These are phyloP conservation scores for Omphalotus olearius DNA, from an alignment of 1,284 basidiomycete genomes.

Conservation along the genomic window DNA sequence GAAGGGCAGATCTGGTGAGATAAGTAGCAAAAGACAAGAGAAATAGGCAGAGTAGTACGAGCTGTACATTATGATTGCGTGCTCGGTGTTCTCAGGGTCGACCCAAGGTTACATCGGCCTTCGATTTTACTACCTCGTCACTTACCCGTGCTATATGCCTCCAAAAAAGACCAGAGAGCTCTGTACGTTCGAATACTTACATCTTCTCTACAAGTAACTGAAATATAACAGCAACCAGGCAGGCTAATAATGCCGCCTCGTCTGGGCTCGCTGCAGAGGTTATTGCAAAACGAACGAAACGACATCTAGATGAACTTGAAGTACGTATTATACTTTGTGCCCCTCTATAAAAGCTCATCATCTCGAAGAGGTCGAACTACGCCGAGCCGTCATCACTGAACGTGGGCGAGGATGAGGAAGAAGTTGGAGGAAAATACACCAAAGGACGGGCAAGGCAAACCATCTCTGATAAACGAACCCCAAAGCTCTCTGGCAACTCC, in stretches of 20 bases:
- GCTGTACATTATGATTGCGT: not conserved
- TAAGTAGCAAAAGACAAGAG: too few species aligned
- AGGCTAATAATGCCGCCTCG: conserved; percentile 38
- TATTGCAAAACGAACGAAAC: conserved; percentile 67
- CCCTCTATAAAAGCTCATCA: conserved; percentile 1
- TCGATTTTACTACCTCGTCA: too few species aligned
- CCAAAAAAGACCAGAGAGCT: conserved; percentile 43
- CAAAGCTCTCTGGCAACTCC: conserved; percentile 39
- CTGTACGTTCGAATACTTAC: conserved; percentile 27
- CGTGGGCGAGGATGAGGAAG: conserved; percentile 43
- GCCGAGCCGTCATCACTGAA: conserved; percentile 50
- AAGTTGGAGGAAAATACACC: conserved; percentile 35
- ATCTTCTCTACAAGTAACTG: conserved; percentile 11
- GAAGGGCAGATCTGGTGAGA: too few species aligned
- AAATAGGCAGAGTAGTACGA: too few species aligned
- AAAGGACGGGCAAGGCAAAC: conserved; percentile 69
- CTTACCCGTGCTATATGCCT: conserved; percentile 27
- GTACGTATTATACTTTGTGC: conserved; percentile 31
- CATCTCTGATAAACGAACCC: conserved; percentile 67
- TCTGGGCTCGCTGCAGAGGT: conserved; percentile 57
- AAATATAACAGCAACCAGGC: conserved; percentile 33
- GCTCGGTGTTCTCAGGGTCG: too few species aligned
- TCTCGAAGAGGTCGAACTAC: conserved; percentile 64
- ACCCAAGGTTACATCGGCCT: too few species aligned
- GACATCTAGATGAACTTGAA: conserved; percentile 80